A percentile compares a stretch with the other conserved stretches of the same genome.
Conservation (phyloP, 768 basidiomycete genomes). For the Suillus discolor region DNA sequence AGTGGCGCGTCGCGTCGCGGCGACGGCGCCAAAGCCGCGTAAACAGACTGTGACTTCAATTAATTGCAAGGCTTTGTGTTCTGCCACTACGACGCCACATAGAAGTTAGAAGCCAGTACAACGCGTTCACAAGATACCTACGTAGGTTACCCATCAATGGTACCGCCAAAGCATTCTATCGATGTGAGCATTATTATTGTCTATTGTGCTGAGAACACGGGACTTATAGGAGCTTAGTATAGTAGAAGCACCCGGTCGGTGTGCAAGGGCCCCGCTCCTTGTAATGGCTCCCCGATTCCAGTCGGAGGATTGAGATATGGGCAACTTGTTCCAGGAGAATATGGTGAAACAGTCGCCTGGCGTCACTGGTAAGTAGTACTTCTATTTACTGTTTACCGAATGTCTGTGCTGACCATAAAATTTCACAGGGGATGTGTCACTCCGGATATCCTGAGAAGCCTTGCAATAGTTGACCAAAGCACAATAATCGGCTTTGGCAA, state of each 20-base stretch:
- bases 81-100: not conserved
- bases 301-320: constrained; percentile 71
- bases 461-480: constrained; percentile 47
- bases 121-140: not conserved
- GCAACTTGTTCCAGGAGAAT: constrained; percentile 41
- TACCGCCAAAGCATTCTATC: constrained; percentile 31
- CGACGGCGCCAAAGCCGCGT: constrained; percentile 23
- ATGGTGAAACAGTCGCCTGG: constrained; percentile 73
- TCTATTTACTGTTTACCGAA: constrained; percentile 6
- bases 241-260: constrained; percentile 69
- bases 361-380: constrained; percentile 62
- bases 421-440: constrained; percentile 71
- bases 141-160: not conserved
- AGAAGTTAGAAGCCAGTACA: not conserved
- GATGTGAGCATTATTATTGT: constrained; percentile 25
- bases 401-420: constrained; percentile 5
- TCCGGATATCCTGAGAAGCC: constrained; percentile 49
- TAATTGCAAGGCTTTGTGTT: not conserved
- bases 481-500: constrained; percentile 51
- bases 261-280: constrained; percentile 66
- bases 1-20: constrained; percentile 27
- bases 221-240: constrained; percentile 50
- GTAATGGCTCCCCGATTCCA: constrained; percentile 55
- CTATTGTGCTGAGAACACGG: not conserved
- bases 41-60: constrained; percentile 14